Evolutionary conservation across 371 early-diverging fungal species (phyloP).

Genomic region (Lichtheimia ramosa): DNA sequence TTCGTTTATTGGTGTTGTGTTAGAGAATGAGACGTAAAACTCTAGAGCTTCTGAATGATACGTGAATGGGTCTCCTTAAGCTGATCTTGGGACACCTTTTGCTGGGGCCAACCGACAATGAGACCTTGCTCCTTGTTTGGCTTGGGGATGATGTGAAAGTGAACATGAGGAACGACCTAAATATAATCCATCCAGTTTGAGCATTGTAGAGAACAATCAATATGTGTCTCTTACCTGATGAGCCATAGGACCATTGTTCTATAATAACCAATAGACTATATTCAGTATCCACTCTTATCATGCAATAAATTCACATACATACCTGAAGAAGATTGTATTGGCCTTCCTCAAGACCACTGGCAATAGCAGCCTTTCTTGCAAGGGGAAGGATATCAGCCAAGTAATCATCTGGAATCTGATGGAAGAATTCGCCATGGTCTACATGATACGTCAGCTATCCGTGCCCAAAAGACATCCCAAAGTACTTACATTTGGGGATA

Average conservation of each 20-base stretch:
- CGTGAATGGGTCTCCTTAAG: background rate
- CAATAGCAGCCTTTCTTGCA: conserved; percentile 83
- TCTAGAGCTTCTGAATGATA: background rate
- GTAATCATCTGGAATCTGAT: conserved; percentile 85
- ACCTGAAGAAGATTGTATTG: conserved; percentile 93
- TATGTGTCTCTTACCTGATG: conserved; percentile 50
- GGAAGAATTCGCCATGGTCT: conserved; percentile 90
- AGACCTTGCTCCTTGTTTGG: conserved; percentile 70
- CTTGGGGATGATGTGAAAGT: conserved; percentile 92
- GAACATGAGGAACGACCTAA: conserved; percentile 84
- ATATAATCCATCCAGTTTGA: background rate
- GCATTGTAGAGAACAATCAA: no score
- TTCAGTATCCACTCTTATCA: background rate
- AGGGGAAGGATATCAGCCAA: conserved; percentile 82
- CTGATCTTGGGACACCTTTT: conserved; percentile 32
- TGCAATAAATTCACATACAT: conserved; percentile 2
- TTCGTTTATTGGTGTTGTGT: no score
- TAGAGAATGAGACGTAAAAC: no score
- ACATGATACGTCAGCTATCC: background rate
- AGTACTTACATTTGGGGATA: conserved; percentile 79
- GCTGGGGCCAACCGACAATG: conserved; percentile 64
- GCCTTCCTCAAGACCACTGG: conserved; percentile 52
- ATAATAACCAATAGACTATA: background rate
- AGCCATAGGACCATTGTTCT: conserved; percentile 79
- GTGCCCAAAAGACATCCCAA: no score